Evolutionary conservation across 2,329 filamentous ascomycete genomes (phyloP).

Genomic region (Penicillium oxalicum): DNA sequence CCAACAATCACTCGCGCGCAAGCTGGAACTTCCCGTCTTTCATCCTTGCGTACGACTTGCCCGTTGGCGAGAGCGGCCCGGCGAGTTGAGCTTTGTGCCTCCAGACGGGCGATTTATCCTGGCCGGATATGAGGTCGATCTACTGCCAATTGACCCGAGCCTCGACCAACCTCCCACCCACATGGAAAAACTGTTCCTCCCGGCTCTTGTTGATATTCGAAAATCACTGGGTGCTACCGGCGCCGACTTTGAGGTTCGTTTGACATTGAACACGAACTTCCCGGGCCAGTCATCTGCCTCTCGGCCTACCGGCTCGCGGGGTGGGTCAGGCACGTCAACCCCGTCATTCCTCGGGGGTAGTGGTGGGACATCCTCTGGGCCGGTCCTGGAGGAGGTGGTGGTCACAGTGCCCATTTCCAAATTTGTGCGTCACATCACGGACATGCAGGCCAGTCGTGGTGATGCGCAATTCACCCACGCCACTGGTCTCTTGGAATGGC

Average conservation of each 20-base stretch:
- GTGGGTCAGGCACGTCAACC: conserved; percentile 44
- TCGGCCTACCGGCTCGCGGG: conserved; percentile 33
- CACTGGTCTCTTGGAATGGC: conserved; percentile 73
- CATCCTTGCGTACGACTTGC: conserved; percentile 89
- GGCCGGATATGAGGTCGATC: conserved; percentile 87
- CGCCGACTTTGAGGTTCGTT: conserved; percentile 80
- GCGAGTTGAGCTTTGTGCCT: conserved; percentile 90
- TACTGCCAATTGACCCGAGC: conserved; percentile 65
- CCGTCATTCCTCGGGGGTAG: conserved; percentile 47
- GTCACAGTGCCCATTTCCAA: conserved; percentile 74
- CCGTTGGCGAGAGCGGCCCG: conserved; percentile 82
- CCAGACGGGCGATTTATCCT: conserved; percentile 92
- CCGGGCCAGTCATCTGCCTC: conserved; percentile 42
- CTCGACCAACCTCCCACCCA: conserved; percentile 50
- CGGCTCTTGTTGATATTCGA: conserved; percentile 73
- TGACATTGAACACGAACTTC: conserved; percentile 65
- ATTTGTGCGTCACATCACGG: conserved; percentile 73
- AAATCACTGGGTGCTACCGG: conserved; percentile 69
- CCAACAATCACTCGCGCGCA: conserved; percentile 65
- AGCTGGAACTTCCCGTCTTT: conserved; percentile 86
- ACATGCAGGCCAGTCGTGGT: conserved; percentile 72
- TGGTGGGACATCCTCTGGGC: conserved; percentile 54
- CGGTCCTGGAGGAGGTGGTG: conserved; percentile 66
- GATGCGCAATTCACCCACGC: conserved; percentile 76
- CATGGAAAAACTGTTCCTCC: conserved; percentile 66